Base-by-base conservation (phyloP, 2,329 filamentous ascomycete species). In the Aspergillus nomiae region DNA sequence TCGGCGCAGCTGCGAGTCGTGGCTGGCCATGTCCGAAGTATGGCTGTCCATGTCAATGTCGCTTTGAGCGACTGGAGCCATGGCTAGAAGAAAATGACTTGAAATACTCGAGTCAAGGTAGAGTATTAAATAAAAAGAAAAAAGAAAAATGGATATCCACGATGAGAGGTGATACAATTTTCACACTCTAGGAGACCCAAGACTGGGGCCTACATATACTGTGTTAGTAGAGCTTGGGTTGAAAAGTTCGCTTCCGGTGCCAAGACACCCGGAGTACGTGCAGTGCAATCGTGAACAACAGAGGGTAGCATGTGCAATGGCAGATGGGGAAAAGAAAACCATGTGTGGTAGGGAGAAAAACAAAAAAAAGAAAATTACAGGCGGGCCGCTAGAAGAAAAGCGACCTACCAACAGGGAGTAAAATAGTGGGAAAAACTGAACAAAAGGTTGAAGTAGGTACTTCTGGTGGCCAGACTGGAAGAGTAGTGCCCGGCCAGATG, bases 11-110 rank as follows among this genome's bases (percentile, higher is more conserved):
- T 74, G 71, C 55, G 76, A 78, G 63, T 75, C 75, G 67, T 73
- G 74, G 64, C 74, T 76, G 66, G 74, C 74, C 67, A 76, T 68
- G 62, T 76, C 74, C 34, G 76, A 76, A 62, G 74, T 76, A 71
- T 70, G 75, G 60, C 73, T 75, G 60, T 77, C 74, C 63, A 73
- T 69, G 53, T 78, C 76, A 60, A 76, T 62, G 68, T 77, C 72
- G 61, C 67, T 70, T 61, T 74, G 73, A 53, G 74, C 70, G 64
- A 76, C 68, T 26, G 71, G 73, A 63, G 72, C 71, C 76, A 79
- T 78, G 64, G 61, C 66, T 53, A 58, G 30, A 28, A 58, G 38
- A 28, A 59, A 50, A 53, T 16, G 48, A 10, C 4, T 16, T 32
- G 4, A 30, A 51, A 51, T 32, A 3, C 11, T 19, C 16, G 19